Conservation (phyloP, 371 early-diverging fungal species). For the Rhizomucor pusillus region DNA sequence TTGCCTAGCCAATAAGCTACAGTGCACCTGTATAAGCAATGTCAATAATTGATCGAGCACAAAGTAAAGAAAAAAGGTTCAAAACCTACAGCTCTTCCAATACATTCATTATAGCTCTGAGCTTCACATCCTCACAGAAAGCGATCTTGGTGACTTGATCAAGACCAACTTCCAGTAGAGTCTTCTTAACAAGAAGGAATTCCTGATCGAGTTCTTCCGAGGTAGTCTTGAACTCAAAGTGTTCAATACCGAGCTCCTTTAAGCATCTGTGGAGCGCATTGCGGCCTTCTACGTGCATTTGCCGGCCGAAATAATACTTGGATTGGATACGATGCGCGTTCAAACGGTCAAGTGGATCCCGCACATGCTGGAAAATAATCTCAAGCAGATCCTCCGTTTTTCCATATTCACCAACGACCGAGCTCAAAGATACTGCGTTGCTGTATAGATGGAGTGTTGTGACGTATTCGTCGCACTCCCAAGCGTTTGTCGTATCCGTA, state of each 20-base stretch:
- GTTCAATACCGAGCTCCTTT: conserved; percentile 24
- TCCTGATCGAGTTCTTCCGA: conserved; percentile 15
- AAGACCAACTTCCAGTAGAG: conserved; percentile 17
- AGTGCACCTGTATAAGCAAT: conserved; percentile 15
- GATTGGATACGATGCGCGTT: conserved; percentile 35
- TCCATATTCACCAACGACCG: conserved; percentile 37
- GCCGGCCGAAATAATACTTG: conserved; percentile 30
- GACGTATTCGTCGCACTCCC: conserved; percentile 20
- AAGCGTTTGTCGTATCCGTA: conserved; percentile 6
- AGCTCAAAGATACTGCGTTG: conserved; percentile 34
- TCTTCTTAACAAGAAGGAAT: conserved; percentile 10
- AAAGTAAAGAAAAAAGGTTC: too few relatives aligned
- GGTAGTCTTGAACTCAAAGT: conserved; percentile 9
- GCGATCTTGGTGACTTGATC: conserved; percentile 12
- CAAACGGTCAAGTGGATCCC: conserved; percentile 31
- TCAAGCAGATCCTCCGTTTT: conserved; percentile 25
- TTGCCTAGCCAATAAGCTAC: conserved; percentile 40
- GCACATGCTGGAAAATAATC: conserved; percentile 27
- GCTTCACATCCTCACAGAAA: conserved; percentile 20
- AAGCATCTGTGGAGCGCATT: conserved; percentile 27
- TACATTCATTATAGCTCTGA: conserved; percentile 26
- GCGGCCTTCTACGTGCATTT: conserved; percentile 31
- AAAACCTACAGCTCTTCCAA: conserved; percentile 37
- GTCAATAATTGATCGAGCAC: too few relatives aligned
- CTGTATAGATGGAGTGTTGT: conserved; percentile 26